Percentiles rank a stretch among this genome's conserved stretches.
phyloP scores from a whole-genome alignment of 2,329 filamentous ascomycete species.

The Apiospora arundinis region DNA sequence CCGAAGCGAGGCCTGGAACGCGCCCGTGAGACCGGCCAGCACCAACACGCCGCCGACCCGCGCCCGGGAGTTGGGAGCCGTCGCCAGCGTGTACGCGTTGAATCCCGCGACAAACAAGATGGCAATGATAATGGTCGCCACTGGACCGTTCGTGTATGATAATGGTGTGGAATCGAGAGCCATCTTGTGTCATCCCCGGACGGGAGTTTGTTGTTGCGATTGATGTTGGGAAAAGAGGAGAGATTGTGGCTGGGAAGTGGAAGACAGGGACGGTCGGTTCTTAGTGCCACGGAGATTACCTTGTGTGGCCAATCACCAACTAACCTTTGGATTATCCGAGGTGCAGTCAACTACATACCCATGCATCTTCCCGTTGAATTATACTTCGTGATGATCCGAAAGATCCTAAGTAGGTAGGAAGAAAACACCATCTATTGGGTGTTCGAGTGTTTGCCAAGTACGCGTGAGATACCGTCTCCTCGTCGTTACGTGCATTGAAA shows the following conservation, averaged over 20 bases:
- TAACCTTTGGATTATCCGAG: too few species aligned
- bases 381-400: too few species aligned
- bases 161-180: background rate
- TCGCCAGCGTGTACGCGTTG: background rate
- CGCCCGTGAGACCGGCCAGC: background rate
- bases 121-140: background rate
- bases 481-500: too few species aligned
- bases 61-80: background rate
- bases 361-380: too few species aligned
- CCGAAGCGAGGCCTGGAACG: background rate
- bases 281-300: background rate
- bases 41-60: background rate
- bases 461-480: too few species aligned
- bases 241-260: background rate
- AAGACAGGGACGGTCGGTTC: too few species aligned
- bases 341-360: background rate
- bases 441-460: too few species aligned
- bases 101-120: background rate
- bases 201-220: background rate
- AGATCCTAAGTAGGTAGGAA: too few species aligned
- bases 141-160: too few species aligned
- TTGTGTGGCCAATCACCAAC: background rate
- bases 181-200: background rate
- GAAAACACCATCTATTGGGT: too few species aligned
- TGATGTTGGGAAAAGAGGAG: background rate